These are phyloP conservation scores for Chamaecyparis obtusa DNA, from an alignment of 75 land plant species.

Conservation along the genomic window DNA sequence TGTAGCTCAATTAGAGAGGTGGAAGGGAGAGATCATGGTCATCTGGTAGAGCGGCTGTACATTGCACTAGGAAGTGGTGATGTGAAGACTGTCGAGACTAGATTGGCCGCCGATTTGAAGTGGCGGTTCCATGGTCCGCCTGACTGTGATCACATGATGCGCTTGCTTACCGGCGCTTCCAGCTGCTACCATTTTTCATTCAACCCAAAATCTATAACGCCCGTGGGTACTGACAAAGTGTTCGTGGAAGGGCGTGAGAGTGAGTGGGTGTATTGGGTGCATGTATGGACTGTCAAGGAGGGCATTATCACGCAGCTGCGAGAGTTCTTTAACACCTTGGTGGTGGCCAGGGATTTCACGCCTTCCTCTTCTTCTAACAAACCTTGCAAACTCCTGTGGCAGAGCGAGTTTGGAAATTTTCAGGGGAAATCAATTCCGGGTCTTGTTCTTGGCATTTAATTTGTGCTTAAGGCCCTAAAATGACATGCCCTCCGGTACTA, in stretches of 20 bases:
- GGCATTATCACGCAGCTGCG: conserved; percentile 57
- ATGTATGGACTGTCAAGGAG: conserved; percentile 73
- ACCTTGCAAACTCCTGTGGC: too few relatives aligned
- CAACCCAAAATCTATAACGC: conserved; percentile 11
- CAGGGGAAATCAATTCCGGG: conserved; percentile 56
- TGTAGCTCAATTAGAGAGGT: background rate
- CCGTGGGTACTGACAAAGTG: conserved; percentile 32
- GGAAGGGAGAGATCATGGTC: conserved; percentile 15
- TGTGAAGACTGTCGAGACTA: too few relatives aligned
- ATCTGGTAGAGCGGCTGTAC: too few relatives aligned
- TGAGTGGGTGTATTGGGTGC: conserved; percentile 42
- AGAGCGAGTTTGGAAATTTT: conserved; percentile 33
- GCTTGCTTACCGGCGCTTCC: conserved; percentile 68
- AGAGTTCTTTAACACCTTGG: conserved; percentile 69
- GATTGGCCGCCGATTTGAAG: too few relatives aligned
- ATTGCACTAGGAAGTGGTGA: conserved; percentile 46
- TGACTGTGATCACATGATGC: too few relatives aligned
- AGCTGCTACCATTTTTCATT: conserved; percentile 17
- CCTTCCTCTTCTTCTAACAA: too few relatives aligned
- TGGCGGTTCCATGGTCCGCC: too few relatives aligned
- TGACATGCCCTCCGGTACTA: too few relatives aligned
- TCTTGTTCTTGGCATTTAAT: too few relatives aligned
- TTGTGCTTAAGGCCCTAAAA: too few relatives aligned
- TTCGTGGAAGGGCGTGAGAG: conserved; percentile 54
- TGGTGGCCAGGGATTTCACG: conserved; percentile 39